Evolutionary conservation across 179 eudicot genomes (phyloP).

Genomic region (Sideroxylon spinosum): DNA sequence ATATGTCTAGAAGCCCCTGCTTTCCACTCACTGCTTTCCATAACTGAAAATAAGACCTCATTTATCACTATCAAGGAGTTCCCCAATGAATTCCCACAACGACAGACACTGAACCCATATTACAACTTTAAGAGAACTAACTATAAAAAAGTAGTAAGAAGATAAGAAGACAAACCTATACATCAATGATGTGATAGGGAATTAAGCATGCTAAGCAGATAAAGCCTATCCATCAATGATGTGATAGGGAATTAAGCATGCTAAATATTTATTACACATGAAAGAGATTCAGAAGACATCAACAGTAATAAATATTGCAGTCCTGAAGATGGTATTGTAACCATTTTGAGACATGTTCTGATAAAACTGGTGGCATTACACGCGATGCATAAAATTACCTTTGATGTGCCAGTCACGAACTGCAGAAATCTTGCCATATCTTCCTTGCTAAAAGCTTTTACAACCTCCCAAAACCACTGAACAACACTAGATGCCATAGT

Average conservation of each 20-base stretch:
- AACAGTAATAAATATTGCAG: background rate
- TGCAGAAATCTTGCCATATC: slow-evolving; percentile 93
- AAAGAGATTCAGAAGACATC: background rate
- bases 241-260: background rate
- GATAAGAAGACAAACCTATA: background rate
- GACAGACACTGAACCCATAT: background rate
- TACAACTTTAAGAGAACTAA: background rate
- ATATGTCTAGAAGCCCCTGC: too few species aligned
- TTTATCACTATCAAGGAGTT: background rate
- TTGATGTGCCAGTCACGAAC: slow-evolving; percentile 96
- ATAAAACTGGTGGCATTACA: background rate
- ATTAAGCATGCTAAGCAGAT: background rate
- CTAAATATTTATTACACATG: background rate
- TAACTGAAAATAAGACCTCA: background rate
- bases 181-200: background rate
- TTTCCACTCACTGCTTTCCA: background rate
- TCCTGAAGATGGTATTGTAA: background rate
- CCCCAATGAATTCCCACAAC: background rate
- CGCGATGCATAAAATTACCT: slow-evolving; percentile 43
- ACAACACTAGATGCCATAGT: slow-evolving; percentile 69
- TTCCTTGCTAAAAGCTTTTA: slow-evolving; percentile 76
- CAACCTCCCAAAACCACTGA: slow-evolving; percentile 99
- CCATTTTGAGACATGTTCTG: background rate
- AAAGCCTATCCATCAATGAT: background rate
- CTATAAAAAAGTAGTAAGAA: too few species aligned